Evolutionary conservation across 352 stramenopile genomes (phyloP), one percentile per base, ranked within the genome.

Genomic region (Pythium biforme): DNA sequence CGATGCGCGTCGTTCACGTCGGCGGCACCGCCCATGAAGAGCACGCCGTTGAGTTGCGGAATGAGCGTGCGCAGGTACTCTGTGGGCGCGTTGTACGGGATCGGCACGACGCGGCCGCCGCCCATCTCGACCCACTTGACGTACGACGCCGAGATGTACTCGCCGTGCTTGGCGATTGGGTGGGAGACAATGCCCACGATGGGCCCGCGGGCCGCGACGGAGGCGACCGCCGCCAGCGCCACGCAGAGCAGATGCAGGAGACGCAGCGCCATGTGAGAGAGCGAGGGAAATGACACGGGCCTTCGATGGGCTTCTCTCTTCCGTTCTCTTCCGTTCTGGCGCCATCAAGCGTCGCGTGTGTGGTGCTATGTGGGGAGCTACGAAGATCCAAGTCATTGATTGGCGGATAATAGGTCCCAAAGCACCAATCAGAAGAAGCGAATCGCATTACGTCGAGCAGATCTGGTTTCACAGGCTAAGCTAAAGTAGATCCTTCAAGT

Each of bases 81-180:
- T 45, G 79, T 74, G 15, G 81, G 73, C 11, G 81, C 83, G 51
- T 81, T 84, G 72, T 89, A 92, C 41, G 83, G 77, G 50, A 92
- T 88, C 23, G 80, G 83, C 34, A 89, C 79, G 31, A 89, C 83
- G 47, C 81, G 83, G 7, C 81, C 83, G 41, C 83, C 83, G 17
- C 74, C 81, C 60, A 77, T 88, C 54, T 92, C 83, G 59, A 92
- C 68, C 83, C 83, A 92, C 70, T 90, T 92, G 66, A 92, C 81
- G 70, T 92, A 92, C 41, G 81, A 89, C 11, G 79, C 81, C 25
- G 81, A 79, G 53, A 93, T 81, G 69, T 88, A 89, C 62, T 93
- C 83, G 60, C 82, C 79, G 51, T 88, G 75, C 26, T 80, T 73
- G 15, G 80, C 69, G 46, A 76, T 75, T 26, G 80, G 80, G 29